phyloP scores from a whole-genome alignment of 2,329 filamentous ascomycete genomes.

The Lecanicillium sp. region DNA sequence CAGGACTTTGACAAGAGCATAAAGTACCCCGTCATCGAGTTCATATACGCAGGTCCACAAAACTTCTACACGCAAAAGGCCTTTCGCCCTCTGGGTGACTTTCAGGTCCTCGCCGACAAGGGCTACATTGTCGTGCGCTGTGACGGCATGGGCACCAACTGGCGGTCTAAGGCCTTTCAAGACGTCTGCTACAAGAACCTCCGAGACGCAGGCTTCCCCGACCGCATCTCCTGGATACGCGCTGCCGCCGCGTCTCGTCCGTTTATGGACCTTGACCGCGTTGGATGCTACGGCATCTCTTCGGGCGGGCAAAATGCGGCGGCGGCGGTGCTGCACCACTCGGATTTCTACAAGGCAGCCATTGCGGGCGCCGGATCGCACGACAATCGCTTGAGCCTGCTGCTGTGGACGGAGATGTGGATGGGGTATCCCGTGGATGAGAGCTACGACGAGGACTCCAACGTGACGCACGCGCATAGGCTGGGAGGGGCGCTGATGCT shows the following conservation, averaged over 20 bases:
- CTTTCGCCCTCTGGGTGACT: conserved; percentile 19
- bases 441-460: conserved; percentile 23
- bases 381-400: conserved; percentile 27
- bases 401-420: conserved; percentile 28
- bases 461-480: conserved; percentile 24
- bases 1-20: conserved; percentile 19
- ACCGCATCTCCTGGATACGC: conserved; percentile 25
- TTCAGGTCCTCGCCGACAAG: conserved; percentile 20
- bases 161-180: conserved; percentile 25
- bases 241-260: conserved; percentile 22
- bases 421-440: conserved; percentile 28
- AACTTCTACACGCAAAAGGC: conserved; percentile 21
- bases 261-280: conserved; percentile 24
- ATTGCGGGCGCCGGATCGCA: conserved; percentile 25
- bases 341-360: conserved; percentile 25
- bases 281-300: conserved; percentile 25
- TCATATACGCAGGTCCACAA: conserved; percentile 25
- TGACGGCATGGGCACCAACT: conserved; percentile 29
- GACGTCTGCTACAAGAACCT: conserved; percentile 26
- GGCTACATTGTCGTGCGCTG: conserved; percentile 26
- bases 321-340: conserved; percentile 23
- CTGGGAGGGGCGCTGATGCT: conserved; percentile 23
- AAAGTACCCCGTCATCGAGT: conserved; percentile 24
- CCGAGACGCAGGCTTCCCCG: conserved; percentile 23
- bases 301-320: conserved; percentile 26